Evolutionary conservation across 2,329 filamentous ascomycete species (phyloP), one percentile per base, ranked within the genome.

Genomic region (Aschersonia sp.): DNA sequence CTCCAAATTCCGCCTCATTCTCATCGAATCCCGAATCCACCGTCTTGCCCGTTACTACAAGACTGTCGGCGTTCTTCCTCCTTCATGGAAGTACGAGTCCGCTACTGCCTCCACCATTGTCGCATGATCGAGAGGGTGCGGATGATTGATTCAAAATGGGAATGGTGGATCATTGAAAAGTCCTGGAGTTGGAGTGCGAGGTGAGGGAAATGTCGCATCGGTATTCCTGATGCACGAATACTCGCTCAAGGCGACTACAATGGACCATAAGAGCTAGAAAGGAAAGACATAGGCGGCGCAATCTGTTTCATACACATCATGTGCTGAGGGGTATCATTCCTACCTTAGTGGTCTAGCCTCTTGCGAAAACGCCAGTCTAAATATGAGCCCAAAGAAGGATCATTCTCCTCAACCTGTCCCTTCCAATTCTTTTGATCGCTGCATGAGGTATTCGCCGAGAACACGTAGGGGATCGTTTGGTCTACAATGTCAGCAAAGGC

Each of bases 1-100:
- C 81, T 87, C 84, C 79, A 98, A 98, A 81, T 98, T 98, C 87
- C 90, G 92, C 69, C 87, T 98, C 59, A 98, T 98, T 90, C 85
- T 98, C 63, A 94, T 98, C 75, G 92, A 98, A 81, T 97, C 92
- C 69, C 87, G 94, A 75, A 97, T 98, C 74, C 92, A 98, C 85
- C 90, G 92, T 77, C 85, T 98, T 61, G 92, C 88, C 68, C 85
- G 92, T 62, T 97, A 97, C 85, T 98, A 97, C 87, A 97, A 95
- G 86, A 90, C 88, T 69, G 90, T 82, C 66, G 79, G 79, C 68
- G 77, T 83, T 64, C 76, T 83, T 54, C 78, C 90, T 65, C 90
- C 90, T 61, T 97, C 87, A 76, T 97, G 90, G 90, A 89, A 87
- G 77, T 97, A 97, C 81, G 90, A 97, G 85, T 87, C 80, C 70